phyloP scores from a whole-genome alignment of 139 green algal species.

The Picochlorum sp. region DNA sequence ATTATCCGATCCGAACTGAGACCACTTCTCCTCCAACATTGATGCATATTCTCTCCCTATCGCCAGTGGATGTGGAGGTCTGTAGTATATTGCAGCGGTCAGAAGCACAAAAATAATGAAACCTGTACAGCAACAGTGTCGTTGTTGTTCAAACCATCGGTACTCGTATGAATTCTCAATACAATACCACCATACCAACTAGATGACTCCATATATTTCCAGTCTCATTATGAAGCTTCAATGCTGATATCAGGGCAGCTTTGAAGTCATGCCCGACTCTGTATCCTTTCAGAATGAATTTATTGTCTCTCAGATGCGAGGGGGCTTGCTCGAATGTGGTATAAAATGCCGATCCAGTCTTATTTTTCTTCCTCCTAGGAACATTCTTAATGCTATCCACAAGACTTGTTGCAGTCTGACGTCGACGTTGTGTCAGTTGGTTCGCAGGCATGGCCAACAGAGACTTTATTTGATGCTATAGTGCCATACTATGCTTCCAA shows the following conservation, averaged over 20 bases:
- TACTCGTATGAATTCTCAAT: background rate
- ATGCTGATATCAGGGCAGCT: conserved; percentile 61
- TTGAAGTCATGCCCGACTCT: conserved; percentile 42
- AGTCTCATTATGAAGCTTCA: conserved; percentile 89
- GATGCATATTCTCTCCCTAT: conserved; percentile 9
- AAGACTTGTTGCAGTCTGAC: no score
- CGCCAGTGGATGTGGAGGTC: conserved; percentile 13
- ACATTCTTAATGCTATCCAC: background rate
- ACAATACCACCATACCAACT: background rate
- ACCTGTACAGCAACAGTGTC: conserved; percentile 12
- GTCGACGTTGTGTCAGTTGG: no score
- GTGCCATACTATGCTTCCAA: no score
- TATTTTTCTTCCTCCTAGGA: background rate
- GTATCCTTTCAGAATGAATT: conserved; percentile 75
- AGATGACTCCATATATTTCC: conserved; percentile 88
- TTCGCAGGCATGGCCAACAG: no score
- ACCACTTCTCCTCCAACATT: conserved; percentile 25
- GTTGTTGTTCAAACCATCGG: background rate
- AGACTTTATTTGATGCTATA: no score
- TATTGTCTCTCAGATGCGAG: conserved; percentile 64
- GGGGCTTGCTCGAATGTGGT: conserved; percentile 9
- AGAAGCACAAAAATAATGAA: conserved; percentile 34
- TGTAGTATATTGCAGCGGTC: conserved; percentile 14
- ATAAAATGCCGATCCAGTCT: background rate
- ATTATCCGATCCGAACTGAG: conserved; percentile 39